Conservation (phyloP, 768 basidiomycete species). For the Pleurotus salmoneostramineus region DNA sequence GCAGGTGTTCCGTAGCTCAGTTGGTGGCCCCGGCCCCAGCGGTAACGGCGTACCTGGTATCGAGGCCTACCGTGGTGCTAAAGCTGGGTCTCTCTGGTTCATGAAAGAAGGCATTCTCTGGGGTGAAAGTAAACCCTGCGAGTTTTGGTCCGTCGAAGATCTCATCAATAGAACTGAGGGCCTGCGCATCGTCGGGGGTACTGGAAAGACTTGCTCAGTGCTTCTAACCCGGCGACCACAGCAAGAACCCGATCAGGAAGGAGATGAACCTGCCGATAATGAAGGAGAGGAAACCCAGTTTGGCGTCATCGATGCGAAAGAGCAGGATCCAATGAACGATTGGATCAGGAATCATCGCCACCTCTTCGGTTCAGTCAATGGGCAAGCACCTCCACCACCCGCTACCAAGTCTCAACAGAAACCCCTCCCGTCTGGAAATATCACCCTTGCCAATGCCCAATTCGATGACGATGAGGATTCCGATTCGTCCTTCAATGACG, state of each 20-base stretch:
- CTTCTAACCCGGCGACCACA: constrained; percentile 39
- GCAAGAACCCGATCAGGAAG: constrained; percentile 23
- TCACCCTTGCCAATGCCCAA: constrained; percentile 13
- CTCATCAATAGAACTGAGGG: constrained; percentile 48
- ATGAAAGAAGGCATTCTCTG: constrained; percentile 62
- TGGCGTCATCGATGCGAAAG: constrained; percentile 66
- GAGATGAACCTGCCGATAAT: constrained; percentile 36
- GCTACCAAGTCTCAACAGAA: not conserved
- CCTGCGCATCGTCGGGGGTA: constrained; percentile 53
- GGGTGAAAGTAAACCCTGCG: constrained; percentile 74
- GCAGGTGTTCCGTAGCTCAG: constrained; percentile 48
- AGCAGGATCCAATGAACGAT: constrained; percentile 58
- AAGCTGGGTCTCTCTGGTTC: constrained; percentile 72
- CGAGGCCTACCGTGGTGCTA: constrained; percentile 70
- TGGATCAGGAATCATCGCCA: constrained; percentile 62
- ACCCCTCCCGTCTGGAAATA: constrained; percentile 23
- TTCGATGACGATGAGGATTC: constrained; percentile 42
- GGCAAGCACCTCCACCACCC: not conserved
- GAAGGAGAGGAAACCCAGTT: constrained; percentile 62
- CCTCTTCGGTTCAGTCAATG: constrained; percentile 43
- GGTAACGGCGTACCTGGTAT: constrained; percentile 53
- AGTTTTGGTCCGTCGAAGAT: constrained; percentile 67
- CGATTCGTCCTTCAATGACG: constrained; percentile 36
- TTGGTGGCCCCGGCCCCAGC: constrained; percentile 28
- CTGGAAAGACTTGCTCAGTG: constrained; percentile 66